Evolutionary conservation across 73 alveolate species (phyloP).

Genomic region (Paramecium primaurelia): DNA sequence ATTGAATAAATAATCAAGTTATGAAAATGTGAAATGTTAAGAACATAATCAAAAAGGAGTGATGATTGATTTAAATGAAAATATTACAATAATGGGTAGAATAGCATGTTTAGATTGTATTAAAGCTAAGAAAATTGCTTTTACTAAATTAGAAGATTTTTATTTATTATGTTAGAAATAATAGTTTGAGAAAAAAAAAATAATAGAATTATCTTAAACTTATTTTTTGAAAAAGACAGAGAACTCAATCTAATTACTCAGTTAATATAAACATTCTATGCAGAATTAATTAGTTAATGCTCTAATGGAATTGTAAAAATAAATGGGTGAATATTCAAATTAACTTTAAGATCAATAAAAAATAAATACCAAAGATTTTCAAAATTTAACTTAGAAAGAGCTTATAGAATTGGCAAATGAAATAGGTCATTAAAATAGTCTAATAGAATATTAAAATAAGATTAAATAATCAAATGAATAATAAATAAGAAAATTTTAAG

Average conservation of each 20-base stretch:
- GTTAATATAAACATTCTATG: not conserved
- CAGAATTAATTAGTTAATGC: not conserved
- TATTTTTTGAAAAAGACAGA: not conserved
- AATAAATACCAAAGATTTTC: not conserved
- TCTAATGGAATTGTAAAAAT: not conserved
- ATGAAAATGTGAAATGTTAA: not conserved
- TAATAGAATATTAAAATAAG: not conserved
- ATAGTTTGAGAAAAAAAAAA: not conserved
- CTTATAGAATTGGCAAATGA: not conserved
- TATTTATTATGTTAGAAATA: not conserved
- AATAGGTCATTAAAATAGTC: not conserved
- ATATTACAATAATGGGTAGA: not conserved
- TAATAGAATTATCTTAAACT: not conserved
- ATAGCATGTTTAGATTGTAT: not conserved
- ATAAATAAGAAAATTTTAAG: not conserved
- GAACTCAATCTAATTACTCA: not conserved
- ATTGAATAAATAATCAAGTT: not conserved
- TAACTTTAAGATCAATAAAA: not conserved
- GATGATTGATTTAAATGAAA: not conserved
- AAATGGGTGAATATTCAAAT: not conserved
- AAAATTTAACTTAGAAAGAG: not conserved
- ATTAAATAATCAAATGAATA: not conserved
- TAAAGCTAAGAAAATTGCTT: not conserved
- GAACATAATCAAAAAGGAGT: not conserved
- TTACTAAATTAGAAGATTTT: not conserved